These are phyloP conservation scores for Penicillium dipodomyicola DNA, from an alignment of 495 filamentous ascomycete species.

Conservation along the genomic window DNA sequence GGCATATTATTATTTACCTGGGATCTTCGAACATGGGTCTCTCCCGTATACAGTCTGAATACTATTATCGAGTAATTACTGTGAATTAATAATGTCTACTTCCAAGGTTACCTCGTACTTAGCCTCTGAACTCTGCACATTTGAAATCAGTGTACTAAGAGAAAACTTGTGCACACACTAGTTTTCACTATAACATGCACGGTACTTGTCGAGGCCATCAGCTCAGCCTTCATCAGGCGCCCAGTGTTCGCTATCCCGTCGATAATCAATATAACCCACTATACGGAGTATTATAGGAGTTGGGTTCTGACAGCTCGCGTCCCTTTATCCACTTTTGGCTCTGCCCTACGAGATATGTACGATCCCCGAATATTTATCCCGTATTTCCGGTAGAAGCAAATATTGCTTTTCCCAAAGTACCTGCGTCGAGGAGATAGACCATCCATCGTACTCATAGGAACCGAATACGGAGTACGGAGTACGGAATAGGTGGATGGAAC, in stretches of 20 bases:
- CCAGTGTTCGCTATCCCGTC: not conserved
- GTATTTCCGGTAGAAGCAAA: not conserved
- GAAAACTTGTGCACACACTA: not conserved
- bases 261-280: slow-evolving; percentile 1
- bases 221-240: slow-evolving; percentile 14
- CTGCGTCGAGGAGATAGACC: not conserved
- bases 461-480: no score
- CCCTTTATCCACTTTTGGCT: not conserved
- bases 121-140: not conserved
- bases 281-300: not conserved
- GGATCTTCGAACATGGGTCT: not conserved
- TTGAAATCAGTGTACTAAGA: not conserved
- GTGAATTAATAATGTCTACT: not conserved
- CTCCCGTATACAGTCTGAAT: not conserved
- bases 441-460: not conserved
- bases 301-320: slow-evolving; percentile 7
- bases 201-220: not conserved
- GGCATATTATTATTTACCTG: slow-evolving; percentile 6
- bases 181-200: not conserved
- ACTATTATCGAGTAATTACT: not conserved
- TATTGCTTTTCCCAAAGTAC: not conserved
- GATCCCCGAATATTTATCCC: not conserved
- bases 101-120: not conserved
- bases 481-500: not conserved
- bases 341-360: slow-evolving; percentile 7